Evolutionary conservation across 208 protist species (phyloP).

Genomic region (Leishmania martiniquensis): DNA sequence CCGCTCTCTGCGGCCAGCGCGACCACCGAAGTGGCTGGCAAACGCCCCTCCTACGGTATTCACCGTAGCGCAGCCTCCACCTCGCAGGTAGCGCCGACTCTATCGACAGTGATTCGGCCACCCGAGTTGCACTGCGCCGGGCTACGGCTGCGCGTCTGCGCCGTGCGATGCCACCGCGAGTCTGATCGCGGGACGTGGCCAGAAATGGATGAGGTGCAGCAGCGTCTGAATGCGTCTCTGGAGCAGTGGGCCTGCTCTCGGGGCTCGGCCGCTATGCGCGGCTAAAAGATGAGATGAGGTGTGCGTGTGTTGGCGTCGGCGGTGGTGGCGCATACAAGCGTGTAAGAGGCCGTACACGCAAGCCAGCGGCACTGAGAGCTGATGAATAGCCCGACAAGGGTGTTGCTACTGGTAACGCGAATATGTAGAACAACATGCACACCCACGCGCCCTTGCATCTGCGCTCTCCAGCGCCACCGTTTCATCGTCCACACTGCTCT

Average conservation of each 20-base stretch:
- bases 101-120: constrained; percentile 28
- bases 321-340: neutral
- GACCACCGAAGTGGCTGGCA: neutral
- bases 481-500: neutral
- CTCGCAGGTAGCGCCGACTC: neutral
- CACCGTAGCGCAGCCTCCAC: constrained; percentile 7
- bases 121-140: constrained; percentile 80
- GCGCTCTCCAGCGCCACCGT: neutral
- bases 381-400: neutral
- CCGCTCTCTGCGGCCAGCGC: neutral
- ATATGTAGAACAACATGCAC: neutral
- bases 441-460: neutral
- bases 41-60: constrained; percentile 7
- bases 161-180: constrained; percentile 41
- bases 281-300: neutral
- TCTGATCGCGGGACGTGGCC: constrained; percentile 18
- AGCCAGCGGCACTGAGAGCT: neutral
- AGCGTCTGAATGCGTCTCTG: constrained; percentile 42
- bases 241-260: constrained; percentile 17
- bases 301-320: neutral
- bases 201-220: constrained; percentile 57
- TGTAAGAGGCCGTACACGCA: neutral
- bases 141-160: constrained; percentile 58
- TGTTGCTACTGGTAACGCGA: neutral
- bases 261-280: neutral